Evolutionary conservation across 1,284 basidiomycete genomes (phyloP).

Genomic region (Taiwanofungus camphoratus): DNA sequence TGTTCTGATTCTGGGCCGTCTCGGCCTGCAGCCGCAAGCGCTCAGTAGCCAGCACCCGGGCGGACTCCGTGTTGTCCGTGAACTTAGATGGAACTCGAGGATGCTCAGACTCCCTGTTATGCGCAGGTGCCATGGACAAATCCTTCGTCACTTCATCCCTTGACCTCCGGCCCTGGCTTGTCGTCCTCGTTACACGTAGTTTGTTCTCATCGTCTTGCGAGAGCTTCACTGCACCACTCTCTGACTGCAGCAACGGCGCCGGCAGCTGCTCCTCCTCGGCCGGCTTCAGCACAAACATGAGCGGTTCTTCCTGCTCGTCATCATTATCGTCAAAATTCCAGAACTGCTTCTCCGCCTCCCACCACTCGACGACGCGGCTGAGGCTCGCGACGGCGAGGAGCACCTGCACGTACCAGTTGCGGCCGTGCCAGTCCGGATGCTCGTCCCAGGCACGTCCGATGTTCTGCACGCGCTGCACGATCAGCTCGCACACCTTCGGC

Average conservation of each 20-base stretch:
- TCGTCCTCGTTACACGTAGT: slow-evolving; percentile 41
- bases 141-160: slow-evolving; percentile 55
- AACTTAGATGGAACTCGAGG: slow-evolving; percentile 34
- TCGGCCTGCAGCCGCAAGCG: slow-evolving; percentile 84
- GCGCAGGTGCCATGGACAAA: slow-evolving; percentile 30
- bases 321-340: slow-evolving; percentile 99
- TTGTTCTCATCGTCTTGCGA: slow-evolving; percentile 55
- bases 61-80: slow-evolving; percentile 58
- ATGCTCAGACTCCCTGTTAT: slow-evolving; percentile 22
- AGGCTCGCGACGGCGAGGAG: slow-evolving; percentile 95
- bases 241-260: slow-evolving; percentile 33
- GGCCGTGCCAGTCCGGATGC: slow-evolving; percentile 95
- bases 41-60: slow-evolving; percentile 76
- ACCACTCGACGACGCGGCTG: slow-evolving; percentile 97
- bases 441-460: slow-evolving; percentile 96
- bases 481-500: slow-evolving; percentile 79
- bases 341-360: slow-evolving; percentile 99
- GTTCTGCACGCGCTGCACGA: slow-evolving; percentile 86
- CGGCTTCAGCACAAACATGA: slow-evolving; percentile 87
- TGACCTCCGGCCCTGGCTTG: slow-evolving; percentile 47
- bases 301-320: slow-evolving; percentile 82
- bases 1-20: slow-evolving; percentile 89
- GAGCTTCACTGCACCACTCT: slow-evolving; percentile 26
- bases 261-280: slow-evolving; percentile 46
- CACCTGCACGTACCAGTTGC: slow-evolving; percentile 97